phyloP scores from a whole-genome alignment of 1,139 yeast species.

The Yamadazyma atmosphaerica region DNA sequence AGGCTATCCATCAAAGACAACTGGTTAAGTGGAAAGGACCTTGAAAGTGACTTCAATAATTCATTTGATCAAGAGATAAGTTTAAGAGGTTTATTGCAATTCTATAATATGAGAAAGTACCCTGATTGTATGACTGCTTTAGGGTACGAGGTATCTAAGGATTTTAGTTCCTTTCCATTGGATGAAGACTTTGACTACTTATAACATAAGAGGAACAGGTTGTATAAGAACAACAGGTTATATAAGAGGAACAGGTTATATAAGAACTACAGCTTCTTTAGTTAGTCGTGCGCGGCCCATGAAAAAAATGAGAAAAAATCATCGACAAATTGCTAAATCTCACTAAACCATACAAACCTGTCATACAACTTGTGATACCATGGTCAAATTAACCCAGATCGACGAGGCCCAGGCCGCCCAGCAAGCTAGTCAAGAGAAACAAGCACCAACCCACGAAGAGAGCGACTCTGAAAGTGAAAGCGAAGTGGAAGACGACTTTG shows the following conservation, averaged over 20 bases:
- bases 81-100: slow-evolving; percentile 74
- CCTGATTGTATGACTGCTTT: slow-evolving; percentile 50
- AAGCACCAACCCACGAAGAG: slow-evolving; percentile 19
- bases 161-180: slow-evolving; percentile 15
- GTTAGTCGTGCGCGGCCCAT: slow-evolving; percentile 1
- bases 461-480: slow-evolving; percentile 54
- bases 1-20: slow-evolving; percentile 73
- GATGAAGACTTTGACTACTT: slow-evolving; percentile 16
- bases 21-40: slow-evolving; percentile 87
- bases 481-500: slow-evolving; percentile 72
- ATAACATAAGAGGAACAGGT: too few species aligned
- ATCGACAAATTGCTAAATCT: slow-evolving; percentile 16
- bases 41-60: slow-evolving; percentile 71
- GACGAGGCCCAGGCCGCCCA: slow-evolving; percentile 54
- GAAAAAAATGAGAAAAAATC: slow-evolving; percentile 7
- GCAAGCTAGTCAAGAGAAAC: slow-evolving; percentile 23
- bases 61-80: slow-evolving; percentile 89
- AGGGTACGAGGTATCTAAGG: slow-evolving; percentile 48
- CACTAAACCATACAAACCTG: too few species aligned
- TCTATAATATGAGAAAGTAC: slow-evolving; percentile 67
- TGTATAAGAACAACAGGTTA: too few species aligned
- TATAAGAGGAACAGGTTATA: too few species aligned
- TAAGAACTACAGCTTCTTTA: neutral
- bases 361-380: slow-evolving; percentile 23
- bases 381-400: slow-evolving; percentile 77